Evolutionary conservation across 129 eudicot species (phyloP), one percentile per base, ranked within the genome.

Genomic region (Arctium lappa): DNA sequence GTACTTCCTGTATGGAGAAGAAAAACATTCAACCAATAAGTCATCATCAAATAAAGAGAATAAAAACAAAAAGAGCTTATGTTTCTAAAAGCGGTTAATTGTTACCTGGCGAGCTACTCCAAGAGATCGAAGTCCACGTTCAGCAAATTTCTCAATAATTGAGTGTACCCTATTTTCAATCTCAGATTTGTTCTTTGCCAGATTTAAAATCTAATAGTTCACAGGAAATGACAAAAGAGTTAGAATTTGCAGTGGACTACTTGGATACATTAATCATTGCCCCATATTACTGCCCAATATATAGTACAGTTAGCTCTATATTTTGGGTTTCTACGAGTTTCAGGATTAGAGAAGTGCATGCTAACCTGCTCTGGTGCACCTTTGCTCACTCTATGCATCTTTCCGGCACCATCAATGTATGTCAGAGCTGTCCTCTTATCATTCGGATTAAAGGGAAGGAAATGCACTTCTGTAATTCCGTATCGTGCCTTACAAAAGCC

Each of bases 281-380:
- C 37, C 37, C 37, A 34, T 34, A 34, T 1, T 34, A 34, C 37
- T 34, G 3, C 37, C 37, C 37, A 34, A 34, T 39, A 39, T 39
- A 33, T 33, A 74, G 33, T 44, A 33, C 78, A n/a, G 56, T 22
- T 18, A 39, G 8, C 60, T 73, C 62, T 37, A 73, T 46, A n/a
- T 44, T 75, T 75, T 42, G n/a, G 56, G 56, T 46, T 46, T 46
- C 15, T 8, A 46, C 10, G 56, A 46, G 15, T 46, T 74, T n/a
- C 48, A 48, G 69, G 72, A 62, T 30, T 36, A 31, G 60, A 81
- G 13, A 39, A 30, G 44, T 39, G 73, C 80, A 74, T 36, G 74
- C 48, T 79, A 82, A 88, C 91, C 91, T 88, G 89, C 73, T 88
- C 91, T 22, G 89, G 91, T 76, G 91, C 89, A 80, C 91, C 91